Base-by-base conservation (phyloP, 2,329 filamentous ascomycete genomes). In the Rhynchosporium agropyri region DNA sequence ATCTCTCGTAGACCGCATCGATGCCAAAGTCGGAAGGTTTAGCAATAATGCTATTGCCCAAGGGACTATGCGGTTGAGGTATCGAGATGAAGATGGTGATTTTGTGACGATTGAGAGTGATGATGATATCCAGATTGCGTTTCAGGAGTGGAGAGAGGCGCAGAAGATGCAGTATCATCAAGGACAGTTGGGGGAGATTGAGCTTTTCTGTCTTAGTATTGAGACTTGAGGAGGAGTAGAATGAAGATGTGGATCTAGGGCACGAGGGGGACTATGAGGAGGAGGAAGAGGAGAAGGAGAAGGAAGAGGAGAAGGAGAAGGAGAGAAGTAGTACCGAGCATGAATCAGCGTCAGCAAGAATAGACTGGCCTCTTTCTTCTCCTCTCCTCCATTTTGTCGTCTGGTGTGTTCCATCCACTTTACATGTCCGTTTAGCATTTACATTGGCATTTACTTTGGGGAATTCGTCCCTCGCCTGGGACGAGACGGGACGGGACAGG, bases 71-170 rank as follows among this genome's bases (percentile, higher is more conserved):
- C 92, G 92, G 77, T 80, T 99, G 61, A 90, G 92, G 66, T 99
- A 98, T 76, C 85, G 88, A 58, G 95, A 99, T 73, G 90, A 93
- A 72, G 95, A 99, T 69, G 91, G 91, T 55, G 95, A 98, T 73
- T 94, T 89, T 74, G 91, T 99, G 65, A 93, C 89, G 58, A 97
- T 99, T 60, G 90, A 95, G 75, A 94, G 90, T 65, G 95, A 99
- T 72, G 95, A 99, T 72, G 95, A 97, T 69, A 95, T 99, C 49
- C 92, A 96, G 72, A 92, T 95, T 70, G 95, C 95, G 4, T 97
- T 99, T 74, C 89, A 93, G 75, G 93, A 96, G 70, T 97, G 93
- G 93, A 87, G 90, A 40, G 92, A 97, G 73, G 89, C 87, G 69
- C 83, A 87, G 71, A 80, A 82, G 64, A 82, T 85, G 40, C 79